Evolutionary conservation across 305 asterid genomes (phyloP).

Genomic region (Fraxinus albicans): DNA sequence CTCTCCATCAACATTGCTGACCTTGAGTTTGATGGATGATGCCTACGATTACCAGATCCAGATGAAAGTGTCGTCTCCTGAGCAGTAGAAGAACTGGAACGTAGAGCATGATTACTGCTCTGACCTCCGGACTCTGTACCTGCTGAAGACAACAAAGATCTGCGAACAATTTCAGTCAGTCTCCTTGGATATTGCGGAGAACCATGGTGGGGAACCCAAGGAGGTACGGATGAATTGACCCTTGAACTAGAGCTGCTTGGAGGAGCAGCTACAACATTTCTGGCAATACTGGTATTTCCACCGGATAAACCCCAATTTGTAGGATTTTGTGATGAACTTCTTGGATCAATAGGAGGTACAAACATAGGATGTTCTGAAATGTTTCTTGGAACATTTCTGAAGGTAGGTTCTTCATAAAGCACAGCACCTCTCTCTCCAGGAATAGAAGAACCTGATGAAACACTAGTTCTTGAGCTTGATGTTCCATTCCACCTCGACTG

Average conservation of each 20-base stretch:
- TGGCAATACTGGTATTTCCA: constrained; percentile 41
- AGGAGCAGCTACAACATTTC: constrained; percentile 49
- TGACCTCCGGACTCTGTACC: constrained; percentile 48
- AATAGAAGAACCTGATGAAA: constrained; percentile 32
- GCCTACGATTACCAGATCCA: constrained; percentile 50
- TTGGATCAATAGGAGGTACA: constrained; percentile 47
- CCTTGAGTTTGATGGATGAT: constrained; percentile 47
- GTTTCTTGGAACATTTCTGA: constrained; percentile 55
- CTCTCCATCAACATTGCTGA: constrained; percentile 70
- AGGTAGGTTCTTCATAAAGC: constrained; percentile 38
- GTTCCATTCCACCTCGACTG: constrained; percentile 62
- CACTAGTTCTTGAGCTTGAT: constrained; percentile 54
- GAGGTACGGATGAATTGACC: constrained; percentile 32
- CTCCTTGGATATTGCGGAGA: constrained; percentile 41
- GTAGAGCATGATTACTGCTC: constrained; percentile 34
- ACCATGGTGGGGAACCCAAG: constrained; percentile 37
- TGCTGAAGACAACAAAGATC: constrained; percentile 39
- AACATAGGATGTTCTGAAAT: constrained; percentile 74
- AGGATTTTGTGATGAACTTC: constrained; percentile 52
- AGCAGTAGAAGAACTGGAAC: constrained; percentile 39
- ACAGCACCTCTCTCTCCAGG: constrained; percentile 40
- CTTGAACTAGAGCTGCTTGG: constrained; percentile 38
- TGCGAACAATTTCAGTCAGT: constrained; percentile 39
- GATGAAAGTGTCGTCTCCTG: constrained; percentile 50
- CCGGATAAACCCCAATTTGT: constrained; percentile 49